Evolutionary conservation across 2,329 filamentous ascomycete species (phyloP).

Genomic region (Alternaria gaisen): DNA sequence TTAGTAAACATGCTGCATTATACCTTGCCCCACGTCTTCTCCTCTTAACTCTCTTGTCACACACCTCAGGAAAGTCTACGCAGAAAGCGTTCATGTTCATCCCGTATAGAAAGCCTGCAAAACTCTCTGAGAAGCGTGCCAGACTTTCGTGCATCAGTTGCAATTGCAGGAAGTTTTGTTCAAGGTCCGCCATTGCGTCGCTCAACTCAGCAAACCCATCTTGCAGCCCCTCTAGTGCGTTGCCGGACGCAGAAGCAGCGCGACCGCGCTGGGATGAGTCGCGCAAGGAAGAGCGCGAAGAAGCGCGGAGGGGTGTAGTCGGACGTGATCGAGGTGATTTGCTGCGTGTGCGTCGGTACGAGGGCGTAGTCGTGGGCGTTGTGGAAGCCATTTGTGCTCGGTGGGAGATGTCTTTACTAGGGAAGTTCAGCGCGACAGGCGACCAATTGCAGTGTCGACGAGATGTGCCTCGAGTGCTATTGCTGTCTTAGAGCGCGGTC

Average conservation of each 20-base stretch:
- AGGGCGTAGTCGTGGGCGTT: conserved; percentile 35
- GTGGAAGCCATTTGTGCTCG: conserved; percentile 30
- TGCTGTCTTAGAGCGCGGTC: neutral
- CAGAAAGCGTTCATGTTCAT: conserved; percentile 99
- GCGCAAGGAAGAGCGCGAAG: conserved; percentile 87
- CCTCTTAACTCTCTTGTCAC: conserved; percentile 7
- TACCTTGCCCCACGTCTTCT: neutral
- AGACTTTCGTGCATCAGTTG: conserved; percentile 97
- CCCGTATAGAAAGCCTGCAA: conserved; percentile 93
- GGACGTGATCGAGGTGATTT: conserved; percentile 72
- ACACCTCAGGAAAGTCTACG: conserved; percentile 93
- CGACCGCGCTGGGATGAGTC: conserved; percentile 53
- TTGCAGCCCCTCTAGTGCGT: conserved; percentile 83
- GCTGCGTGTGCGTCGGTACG: conserved; percentile 62
- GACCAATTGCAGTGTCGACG: neutral
- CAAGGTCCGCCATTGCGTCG: conserved; percentile 92
- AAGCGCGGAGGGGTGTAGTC: conserved; percentile 89
- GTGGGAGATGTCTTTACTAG: neutral
- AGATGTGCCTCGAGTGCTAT: neutral
- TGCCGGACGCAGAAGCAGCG: conserved; percentile 62
- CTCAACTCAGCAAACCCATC: conserved; percentile 92
- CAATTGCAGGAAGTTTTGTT: conserved; percentile 97
- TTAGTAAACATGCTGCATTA: neutral
- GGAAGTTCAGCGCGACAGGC: neutral
- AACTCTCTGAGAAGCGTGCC: conserved; percentile 92